A percentile compares a stretch with the other conserved stretches of the same genome.
phyloP scores from a whole-genome alignment of 306 rosid genomes.

The Prinsepia uniflora region DNA sequence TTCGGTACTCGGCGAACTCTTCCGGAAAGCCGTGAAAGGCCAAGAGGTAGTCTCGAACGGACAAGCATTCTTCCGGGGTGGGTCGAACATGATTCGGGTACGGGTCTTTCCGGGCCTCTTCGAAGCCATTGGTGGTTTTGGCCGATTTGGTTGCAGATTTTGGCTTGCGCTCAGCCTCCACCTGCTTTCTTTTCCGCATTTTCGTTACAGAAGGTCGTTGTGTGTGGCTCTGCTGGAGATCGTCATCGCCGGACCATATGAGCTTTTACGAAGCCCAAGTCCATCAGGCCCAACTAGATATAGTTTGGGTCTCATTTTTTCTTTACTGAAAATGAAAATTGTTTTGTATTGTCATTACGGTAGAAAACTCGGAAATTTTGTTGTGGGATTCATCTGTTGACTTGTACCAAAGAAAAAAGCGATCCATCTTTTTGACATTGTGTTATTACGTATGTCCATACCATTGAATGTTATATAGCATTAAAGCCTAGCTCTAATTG shows the following conservation, averaged over 20 bases:
- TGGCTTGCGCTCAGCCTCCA: conserved; percentile 11
- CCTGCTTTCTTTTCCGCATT: conserved; percentile 37
- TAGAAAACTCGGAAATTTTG: background rate
- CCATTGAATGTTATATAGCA: no score
- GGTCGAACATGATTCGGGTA: conserved; percentile 58
- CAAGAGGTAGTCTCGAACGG: conserved; percentile 66
- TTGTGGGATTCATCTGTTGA: background rate
- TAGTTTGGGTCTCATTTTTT: no score
- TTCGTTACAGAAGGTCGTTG: conserved; percentile 11
- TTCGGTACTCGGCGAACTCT: conserved; percentile 72
- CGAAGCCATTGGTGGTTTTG: conserved; percentile 15
- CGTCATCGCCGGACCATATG: background rate
- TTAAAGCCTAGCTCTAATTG: no score
- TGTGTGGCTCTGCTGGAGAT: background rate
- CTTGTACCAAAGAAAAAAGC: background rate
- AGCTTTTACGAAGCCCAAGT: no score
- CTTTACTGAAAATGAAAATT: no score
- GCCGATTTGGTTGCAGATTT: conserved; percentile 24
- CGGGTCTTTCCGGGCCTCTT: conserved; percentile 32
- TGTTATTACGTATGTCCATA: no score
- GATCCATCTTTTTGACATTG: background rate
- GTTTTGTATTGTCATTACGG: background rate
- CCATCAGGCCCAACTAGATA: no score
- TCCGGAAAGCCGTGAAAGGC: conserved; percentile 64
- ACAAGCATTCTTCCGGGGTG: conserved; percentile 46